Base-by-base conservation (phyloP, 1,284 basidiomycete species). In the Wallemia hederae region DNA sequence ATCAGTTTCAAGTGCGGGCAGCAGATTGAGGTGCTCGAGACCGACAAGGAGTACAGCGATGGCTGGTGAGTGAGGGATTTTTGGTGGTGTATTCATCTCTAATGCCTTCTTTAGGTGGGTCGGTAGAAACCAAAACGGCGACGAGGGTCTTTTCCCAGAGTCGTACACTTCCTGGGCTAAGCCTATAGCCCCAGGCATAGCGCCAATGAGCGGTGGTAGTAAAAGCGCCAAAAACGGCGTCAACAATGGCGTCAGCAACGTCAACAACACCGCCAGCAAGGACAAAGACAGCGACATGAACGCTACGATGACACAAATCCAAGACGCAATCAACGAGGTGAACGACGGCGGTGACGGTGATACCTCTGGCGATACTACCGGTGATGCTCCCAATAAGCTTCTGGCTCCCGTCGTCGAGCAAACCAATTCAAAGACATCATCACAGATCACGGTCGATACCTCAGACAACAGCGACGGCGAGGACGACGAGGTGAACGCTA, bases 1-100 rank as follows among this genome's bases (percentile, higher is more conserved):
- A 79, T 97, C 59, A 70, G 81, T 2, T 96, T 98, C 70, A 76
- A 74, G 62, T 81, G 82, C 1, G 91, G 90, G 7, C 88, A 97
- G 65, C 76, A 78, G 63, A 89, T 98, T 67, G 79, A 85, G 67
- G 80, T 98, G 55, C 65, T 96, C 55, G 91, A 98, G 74, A 85
- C 80, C 72, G 92, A 98, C 70, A 92, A 98, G 64, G 74, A 81
- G 62, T 98, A 89, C 69, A 80, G 80, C 55, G 92, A 98, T 71
- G 92, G 92, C n/a, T 98, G 92, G 92, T 97, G 87, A 22, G 28
- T 25, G 14, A 27, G 27, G 26, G 29, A 7, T 55, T 55, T 25
- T 57, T 15, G 27, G 17, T 27, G 0, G 61, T 19, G 19, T 1
- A 59, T 15, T 26, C 22, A 59, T 24, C 19, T 26, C 24, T 17